Conservation (phyloP, 2,329 filamentous ascomycete species). For the Ampelomyces quisqualis region DNA sequence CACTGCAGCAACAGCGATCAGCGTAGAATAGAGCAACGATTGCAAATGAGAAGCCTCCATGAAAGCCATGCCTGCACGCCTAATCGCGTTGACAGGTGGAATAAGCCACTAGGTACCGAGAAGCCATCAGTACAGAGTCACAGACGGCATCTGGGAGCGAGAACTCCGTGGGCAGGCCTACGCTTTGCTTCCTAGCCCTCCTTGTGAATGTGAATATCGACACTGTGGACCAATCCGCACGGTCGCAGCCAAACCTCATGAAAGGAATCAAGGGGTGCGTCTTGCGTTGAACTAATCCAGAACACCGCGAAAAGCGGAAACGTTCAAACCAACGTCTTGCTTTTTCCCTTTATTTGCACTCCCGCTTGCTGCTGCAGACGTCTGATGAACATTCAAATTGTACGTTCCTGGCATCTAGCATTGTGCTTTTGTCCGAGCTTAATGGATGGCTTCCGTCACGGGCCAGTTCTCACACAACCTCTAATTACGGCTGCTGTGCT, state of each 20-base stretch:
- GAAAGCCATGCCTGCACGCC: slow-evolving; percentile 16
- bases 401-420: slow-evolving; percentile 33
- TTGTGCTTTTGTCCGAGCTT: slow-evolving; percentile 30
- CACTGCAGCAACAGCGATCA: slow-evolving; percentile 40
- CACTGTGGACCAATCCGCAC: slow-evolving; percentile 23
- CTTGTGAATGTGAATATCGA: slow-evolving; percentile 13
- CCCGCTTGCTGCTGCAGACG: slow-evolving; percentile 28
- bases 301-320: slow-evolving; percentile 39
- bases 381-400: slow-evolving; percentile 33
- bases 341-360: slow-evolving; percentile 32
- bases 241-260: slow-evolving; percentile 17
- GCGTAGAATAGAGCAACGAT: slow-evolving; percentile 11
- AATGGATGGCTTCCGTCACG: slow-evolving; percentile 33
- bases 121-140: slow-evolving; percentile 24
- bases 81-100: slow-evolving; percentile 29
- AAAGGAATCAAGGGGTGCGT: slow-evolving; percentile 23
- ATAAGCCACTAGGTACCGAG: slow-evolving; percentile 38
- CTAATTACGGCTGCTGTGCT: slow-evolving; percentile 38
- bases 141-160: slow-evolving; percentile 25
- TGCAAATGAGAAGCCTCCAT: slow-evolving; percentile 14
- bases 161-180: slow-evolving; percentile 10
- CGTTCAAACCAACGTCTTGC: slow-evolving; percentile 29
- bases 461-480: slow-evolving; percentile 34
- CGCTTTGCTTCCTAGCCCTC: slow-evolving; percentile 17
- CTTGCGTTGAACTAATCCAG: slow-evolving; percentile 23